Percentiles rank a stretch among this genome's conserved stretches.
These are phyloP conservation scores for Cordyceps tenuipes DNA, from an alignment of 2,329 filamentous ascomycete species.

Conservation along the genomic window DNA sequence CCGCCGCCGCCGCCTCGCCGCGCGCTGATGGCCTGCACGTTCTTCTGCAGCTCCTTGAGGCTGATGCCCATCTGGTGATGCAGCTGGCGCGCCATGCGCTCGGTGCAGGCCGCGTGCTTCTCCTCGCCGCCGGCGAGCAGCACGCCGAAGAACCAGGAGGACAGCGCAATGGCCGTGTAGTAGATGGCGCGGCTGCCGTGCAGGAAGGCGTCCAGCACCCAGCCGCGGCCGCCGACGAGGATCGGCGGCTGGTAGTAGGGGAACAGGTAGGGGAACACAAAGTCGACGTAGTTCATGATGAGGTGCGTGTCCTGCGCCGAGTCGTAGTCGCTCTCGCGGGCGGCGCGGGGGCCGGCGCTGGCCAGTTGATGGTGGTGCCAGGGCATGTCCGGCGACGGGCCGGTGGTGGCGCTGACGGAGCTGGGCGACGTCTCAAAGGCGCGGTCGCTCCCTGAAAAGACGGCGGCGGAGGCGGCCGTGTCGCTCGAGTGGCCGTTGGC, in stretches of 20 bases:
- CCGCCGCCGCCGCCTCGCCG: constrained; percentile 17
- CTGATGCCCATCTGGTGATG: constrained; percentile 37
- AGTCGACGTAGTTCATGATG: constrained; percentile 53
- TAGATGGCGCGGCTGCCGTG: constrained; percentile 49
- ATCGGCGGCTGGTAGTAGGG: constrained; percentile 53
- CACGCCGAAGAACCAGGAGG: constrained; percentile 48
- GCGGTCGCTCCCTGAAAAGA: constrained; percentile 1
- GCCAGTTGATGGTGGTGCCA: constrained; percentile 23
- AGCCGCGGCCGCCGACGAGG: constrained; percentile 48
- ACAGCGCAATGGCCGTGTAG: constrained; percentile 47
- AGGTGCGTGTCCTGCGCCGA: constrained; percentile 27
- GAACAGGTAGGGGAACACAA: constrained; percentile 53
- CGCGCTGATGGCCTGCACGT: constrained; percentile 30
- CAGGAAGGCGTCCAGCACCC: constrained; percentile 47
- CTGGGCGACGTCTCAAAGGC: constrained; percentile 5
- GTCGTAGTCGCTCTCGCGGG: constrained; percentile 16
- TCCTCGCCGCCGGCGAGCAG: constrained; percentile 28
- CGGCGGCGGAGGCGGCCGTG: not conserved
- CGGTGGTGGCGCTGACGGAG: not conserved
- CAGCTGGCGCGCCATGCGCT: constrained; percentile 30
- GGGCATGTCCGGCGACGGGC: constrained; percentile 23
- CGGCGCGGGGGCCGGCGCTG: not conserved
- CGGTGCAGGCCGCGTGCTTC: constrained; percentile 27
- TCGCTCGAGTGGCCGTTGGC: constrained; percentile 12
- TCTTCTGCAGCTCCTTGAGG: constrained; percentile 34